Percentiles rank a stretch among this genome's conserved stretches.
Evolutionary conservation across 2,329 filamentous ascomycete genomes (phyloP).

Genomic region (Neonectria faginata): DNA sequence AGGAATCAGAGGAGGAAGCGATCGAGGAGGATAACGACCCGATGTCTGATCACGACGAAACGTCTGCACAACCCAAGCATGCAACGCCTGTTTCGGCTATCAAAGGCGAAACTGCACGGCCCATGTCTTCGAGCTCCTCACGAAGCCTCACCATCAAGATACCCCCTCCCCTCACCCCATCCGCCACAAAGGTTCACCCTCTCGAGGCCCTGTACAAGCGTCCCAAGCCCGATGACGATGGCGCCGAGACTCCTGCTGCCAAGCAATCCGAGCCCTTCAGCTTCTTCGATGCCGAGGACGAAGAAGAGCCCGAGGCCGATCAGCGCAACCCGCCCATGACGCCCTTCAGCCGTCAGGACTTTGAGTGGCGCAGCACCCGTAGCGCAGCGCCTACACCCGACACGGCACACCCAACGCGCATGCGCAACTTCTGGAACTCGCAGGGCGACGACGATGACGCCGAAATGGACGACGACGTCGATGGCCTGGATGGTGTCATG

Average conservation of each 20-base stretch:
- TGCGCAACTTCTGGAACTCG: constrained; percentile 69
- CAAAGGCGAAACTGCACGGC: constrained; percentile 52
- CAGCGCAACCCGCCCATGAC: constrained; percentile 71
- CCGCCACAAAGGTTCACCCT: constrained; percentile 75
- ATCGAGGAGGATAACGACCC: constrained; percentile 34
- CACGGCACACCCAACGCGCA: constrained; percentile 80
- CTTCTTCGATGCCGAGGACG: constrained; percentile 74
- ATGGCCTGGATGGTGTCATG: constrained; percentile 48
- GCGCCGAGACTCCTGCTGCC: constrained; percentile 47
- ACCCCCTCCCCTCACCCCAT: constrained; percentile 59
- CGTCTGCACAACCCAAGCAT: constrained; percentile 28
- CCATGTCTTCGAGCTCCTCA: constrained; percentile 63
- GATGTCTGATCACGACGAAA: constrained; percentile 31
- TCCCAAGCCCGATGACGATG: constrained; percentile 58
- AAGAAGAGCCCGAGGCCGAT: constrained; percentile 56
- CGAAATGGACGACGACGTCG: constrained; percentile 50
- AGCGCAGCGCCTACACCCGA: constrained; percentile 96
- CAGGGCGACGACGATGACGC: constrained; percentile 57
- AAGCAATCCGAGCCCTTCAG: constrained; percentile 73
- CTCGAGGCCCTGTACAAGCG: constrained; percentile 94
- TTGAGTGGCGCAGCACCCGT: constrained; percentile 78
- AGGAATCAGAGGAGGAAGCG: constrained; percentile 46
- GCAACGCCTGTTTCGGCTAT: constrained; percentile 40
- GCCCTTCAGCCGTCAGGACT: constrained; percentile 83
- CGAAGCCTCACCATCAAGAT: constrained; percentile 68